Evolutionary conservation across 75 land plant species (phyloP), one percentile per base, ranked within the genome.

Genomic region (Pinus tabuliformis): DNA sequence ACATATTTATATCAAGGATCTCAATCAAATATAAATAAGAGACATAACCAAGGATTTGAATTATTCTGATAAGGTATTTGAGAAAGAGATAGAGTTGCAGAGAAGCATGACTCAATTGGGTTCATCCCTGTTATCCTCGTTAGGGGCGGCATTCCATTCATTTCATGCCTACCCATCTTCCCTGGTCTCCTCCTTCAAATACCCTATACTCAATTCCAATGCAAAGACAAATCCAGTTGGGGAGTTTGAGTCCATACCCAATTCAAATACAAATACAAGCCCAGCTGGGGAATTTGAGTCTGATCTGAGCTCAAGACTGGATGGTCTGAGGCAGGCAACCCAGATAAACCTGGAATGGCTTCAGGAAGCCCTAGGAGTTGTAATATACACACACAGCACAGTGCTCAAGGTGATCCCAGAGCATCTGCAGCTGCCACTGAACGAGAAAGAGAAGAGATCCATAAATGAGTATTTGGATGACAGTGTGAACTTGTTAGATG

Each of bases 391-490:
- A 30, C 73, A 80, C 59, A 26, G 73, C 28, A 58, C 54, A 17
- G 73, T 80, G 22, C n/a, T 79, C 13, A 60, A 54, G 20, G 58
- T 78, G 42, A 66, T 77, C n/a, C 59, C 82, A 28, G 58, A 56
- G 42, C 42, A 3, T 45, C 72, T 80, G 58, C 59, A 56, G 26
- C 6, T 78, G 58, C 73, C 82, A 14, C 54, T 80, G 33, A 52
- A 73, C 15, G 58, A 78, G 26, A 42, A 18, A 16, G 81, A 80
- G 37, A 26, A 62, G 70, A 80, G 79, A 45, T 64, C 58, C 57
- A 26, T 80, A 12, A 70, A 80, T 30, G 82, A 80, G 17, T 80
- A 80, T 58, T 81, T 80, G 57, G 82, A 80, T 78, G 82, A 80
- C 45, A 80, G 73, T 39, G 80, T 73, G 11, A 80, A 77, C 58